Conservation (phyloP, 345 rosid species). For the Mangifera indica region DNA sequence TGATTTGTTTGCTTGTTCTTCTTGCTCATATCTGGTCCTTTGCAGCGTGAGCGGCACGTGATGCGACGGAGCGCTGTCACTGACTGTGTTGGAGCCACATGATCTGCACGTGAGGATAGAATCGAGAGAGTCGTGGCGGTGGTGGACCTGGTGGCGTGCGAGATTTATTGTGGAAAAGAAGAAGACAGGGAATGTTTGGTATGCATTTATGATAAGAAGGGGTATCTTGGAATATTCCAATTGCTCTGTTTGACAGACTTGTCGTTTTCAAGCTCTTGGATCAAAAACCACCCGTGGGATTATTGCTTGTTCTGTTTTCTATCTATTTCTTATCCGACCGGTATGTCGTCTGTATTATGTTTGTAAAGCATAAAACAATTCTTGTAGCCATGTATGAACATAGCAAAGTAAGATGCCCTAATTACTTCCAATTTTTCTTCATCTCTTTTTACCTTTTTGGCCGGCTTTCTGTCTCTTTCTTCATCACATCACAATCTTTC, state of each 20-base stretch:
- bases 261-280: neutral
- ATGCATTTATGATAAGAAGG: neutral
- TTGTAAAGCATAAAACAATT: too few relatives aligned
- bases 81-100: neutral
- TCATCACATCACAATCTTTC: slow-evolving; percentile 28
- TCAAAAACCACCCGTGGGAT: neutral
- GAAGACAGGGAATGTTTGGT: too few relatives aligned
- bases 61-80: neutral
- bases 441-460: slow-evolving; percentile 27
- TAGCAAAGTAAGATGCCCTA: too few relatives aligned
- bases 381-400: neutral
- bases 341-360: neutral
- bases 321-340: neutral
- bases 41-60: neutral
- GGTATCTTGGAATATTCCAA: neutral
- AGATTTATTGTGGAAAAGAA: neutral
- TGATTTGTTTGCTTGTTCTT: neutral
- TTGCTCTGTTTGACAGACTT: neutral
- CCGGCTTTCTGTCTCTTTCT: slow-evolving; percentile 31
- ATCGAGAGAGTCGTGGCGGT: neutral
- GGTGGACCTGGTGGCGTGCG: neutral
- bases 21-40: slow-evolving; percentile 8
- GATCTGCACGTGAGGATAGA: neutral
- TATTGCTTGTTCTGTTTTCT: too few relatives aligned
- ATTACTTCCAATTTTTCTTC: slow-evolving; percentile 28